Evolutionary conservation across 371 early-diverging fungal species (phyloP).

Genomic region (Apophysomyces sp.): DNA sequence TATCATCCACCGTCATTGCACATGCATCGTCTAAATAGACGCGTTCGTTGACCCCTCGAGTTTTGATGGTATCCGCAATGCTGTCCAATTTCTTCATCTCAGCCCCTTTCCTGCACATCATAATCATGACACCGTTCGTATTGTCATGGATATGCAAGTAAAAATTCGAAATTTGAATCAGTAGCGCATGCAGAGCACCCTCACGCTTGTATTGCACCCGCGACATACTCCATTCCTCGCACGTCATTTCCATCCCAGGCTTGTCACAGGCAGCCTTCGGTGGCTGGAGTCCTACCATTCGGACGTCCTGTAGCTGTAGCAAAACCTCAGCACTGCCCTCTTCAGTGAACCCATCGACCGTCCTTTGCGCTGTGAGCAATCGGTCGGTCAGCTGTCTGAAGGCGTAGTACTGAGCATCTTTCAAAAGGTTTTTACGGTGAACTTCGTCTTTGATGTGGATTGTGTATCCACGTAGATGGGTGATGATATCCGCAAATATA

Average conservation of each 20-base stretch:
- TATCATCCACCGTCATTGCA: slow-evolving; percentile 47
- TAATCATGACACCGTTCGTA: neutral
- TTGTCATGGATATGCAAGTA: slow-evolving; percentile 20
- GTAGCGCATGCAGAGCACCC: slow-evolving; percentile 28
- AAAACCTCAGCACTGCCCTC: slow-evolving; percentile 31
- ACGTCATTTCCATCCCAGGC: neutral
- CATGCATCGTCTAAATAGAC: slow-evolving; percentile 33
- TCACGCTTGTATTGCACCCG: slow-evolving; percentile 45
- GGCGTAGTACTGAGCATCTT: slow-evolving; percentile 62
- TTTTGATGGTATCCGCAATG: slow-evolving; percentile 31
- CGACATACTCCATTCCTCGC: slow-evolving; percentile 13
- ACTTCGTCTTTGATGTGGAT: slow-evolving; percentile 57
- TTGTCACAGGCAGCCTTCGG: slow-evolving; percentile 6
- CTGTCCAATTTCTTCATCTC: slow-evolving; percentile 32
- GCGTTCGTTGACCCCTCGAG: slow-evolving; percentile 11
- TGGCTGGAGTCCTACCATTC: slow-evolving; percentile 27
- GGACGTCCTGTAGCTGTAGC: slow-evolving; percentile 40
- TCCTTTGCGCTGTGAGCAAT: slow-evolving; percentile 38
- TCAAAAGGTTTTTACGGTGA: slow-evolving; percentile 61
- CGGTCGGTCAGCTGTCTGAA: slow-evolving; percentile 54
- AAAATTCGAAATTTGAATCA: slow-evolving; percentile 40
- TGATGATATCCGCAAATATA: slow-evolving; percentile 59
- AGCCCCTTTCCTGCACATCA: slow-evolving; percentile 16
- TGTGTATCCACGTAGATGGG: slow-evolving; percentile 61
- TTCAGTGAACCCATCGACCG: slow-evolving; percentile 47